These are phyloP conservation scores for Kodamaea fungicola DNA, from an alignment of 1,139 yeast species.

Conservation along the genomic window DNA sequence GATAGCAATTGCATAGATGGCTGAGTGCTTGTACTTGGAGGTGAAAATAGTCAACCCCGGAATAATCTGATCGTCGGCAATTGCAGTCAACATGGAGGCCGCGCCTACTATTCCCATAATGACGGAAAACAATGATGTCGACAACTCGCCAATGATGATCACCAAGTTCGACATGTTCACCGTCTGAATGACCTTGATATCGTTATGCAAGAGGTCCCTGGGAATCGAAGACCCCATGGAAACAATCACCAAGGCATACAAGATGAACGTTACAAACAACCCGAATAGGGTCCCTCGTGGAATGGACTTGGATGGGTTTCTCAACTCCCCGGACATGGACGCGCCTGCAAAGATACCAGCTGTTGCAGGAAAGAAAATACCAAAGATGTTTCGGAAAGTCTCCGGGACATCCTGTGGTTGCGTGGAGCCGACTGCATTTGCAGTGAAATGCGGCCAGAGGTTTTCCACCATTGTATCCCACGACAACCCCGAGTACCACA, in stretches of 20 bases:
- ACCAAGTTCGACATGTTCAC: slow-evolving; percentile 68
- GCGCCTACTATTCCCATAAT: slow-evolving; percentile 96
- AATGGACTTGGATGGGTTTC: slow-evolving; percentile 80
- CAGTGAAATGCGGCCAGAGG: slow-evolving; percentile 73
- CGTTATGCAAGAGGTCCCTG: slow-evolving; percentile 67
- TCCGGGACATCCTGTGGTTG: slow-evolving; percentile 53
- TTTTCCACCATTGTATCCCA: slow-evolving; percentile 65
- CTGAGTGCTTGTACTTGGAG: slow-evolving; percentile 38
- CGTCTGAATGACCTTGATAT: slow-evolving; percentile 81
- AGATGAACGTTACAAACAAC: slow-evolving; percentile 64
- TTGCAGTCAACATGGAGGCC: slow-evolving; percentile 84
- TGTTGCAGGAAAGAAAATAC: slow-evolving; percentile 95
- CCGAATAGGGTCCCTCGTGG: slow-evolving; percentile 91
- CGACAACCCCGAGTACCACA: slow-evolving; percentile 68
- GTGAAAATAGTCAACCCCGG: slow-evolving; percentile 71
- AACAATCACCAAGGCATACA: slow-evolving; percentile 72
- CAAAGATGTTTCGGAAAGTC: slow-evolving; percentile 80
- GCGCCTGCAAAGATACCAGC: slow-evolving; percentile 99
- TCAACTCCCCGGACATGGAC: slow-evolving; percentile 94
- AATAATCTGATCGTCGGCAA: slow-evolving; percentile 78
- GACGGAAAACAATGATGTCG: slow-evolving; percentile 87
- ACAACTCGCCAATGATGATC: slow-evolving; percentile 80
- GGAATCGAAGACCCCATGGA: slow-evolving; percentile 80
- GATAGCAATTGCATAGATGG: slow-evolving; percentile 42
- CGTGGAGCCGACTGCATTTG: slow-evolving; percentile 90